Evolutionary conservation across 805 yeast species (phyloP).

Genomic region (Komagataella ulmi): DNA sequence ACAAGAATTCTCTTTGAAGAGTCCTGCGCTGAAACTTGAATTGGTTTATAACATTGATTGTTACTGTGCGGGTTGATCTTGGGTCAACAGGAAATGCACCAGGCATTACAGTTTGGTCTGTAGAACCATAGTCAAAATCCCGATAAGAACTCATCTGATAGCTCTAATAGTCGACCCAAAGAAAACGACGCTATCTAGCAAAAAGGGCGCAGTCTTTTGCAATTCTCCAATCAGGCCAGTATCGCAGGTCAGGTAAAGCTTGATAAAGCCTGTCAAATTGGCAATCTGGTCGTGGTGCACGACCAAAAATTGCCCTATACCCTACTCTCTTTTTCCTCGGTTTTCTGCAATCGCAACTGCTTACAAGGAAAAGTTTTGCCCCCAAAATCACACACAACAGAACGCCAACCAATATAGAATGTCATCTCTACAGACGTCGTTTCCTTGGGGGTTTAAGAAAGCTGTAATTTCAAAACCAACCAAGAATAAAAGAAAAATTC

Average conservation of each 20-base stretch:
- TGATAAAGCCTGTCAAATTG: not conserved
- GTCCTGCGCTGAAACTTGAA: not conserved
- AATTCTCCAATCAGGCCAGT: not conserved
- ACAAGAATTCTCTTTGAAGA: not conserved
- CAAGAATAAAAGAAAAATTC: not conserved
- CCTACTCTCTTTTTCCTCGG: not conserved
- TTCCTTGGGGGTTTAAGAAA: not conserved
- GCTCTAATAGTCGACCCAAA: not conserved
- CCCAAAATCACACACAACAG: not conserved
- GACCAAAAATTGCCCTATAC: not conserved
- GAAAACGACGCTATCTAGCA: not conserved
- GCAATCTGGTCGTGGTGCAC: not conserved
- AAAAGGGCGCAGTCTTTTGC: not conserved
- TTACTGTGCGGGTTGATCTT: not conserved
- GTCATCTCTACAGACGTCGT: not conserved
- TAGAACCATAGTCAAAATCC: not conserved
- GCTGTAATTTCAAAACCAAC: not conserved
- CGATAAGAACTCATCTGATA: not conserved
- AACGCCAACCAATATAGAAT: not conserved
- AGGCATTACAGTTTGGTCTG: not conserved
- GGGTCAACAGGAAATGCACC: not conserved
- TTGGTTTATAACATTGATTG: not conserved
- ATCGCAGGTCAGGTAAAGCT: not conserved
- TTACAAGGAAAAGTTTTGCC: not conserved
- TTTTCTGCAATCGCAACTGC: not conserved